These are phyloP conservation scores for Tolypocladium cylindrosporum DNA, from an alignment of 2,329 filamentous ascomycete species.

Conservation along the genomic window DNA sequence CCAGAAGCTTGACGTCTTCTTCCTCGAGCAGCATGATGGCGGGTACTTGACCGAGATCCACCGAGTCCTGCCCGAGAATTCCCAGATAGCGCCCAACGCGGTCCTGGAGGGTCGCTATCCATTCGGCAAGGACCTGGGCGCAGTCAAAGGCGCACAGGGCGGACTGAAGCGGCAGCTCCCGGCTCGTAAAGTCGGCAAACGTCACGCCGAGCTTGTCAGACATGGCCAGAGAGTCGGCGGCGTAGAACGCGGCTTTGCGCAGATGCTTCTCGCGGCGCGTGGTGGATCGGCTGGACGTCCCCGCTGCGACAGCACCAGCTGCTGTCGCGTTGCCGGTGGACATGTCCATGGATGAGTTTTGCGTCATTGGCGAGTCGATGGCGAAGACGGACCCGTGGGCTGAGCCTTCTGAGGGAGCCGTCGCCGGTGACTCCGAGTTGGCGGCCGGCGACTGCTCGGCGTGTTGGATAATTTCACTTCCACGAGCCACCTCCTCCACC, in stretches of 20 bases:
- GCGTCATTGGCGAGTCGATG: slow-evolving; percentile 42
- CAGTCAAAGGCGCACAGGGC: slow-evolving; percentile 92
- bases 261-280: slow-evolving; percentile 78
- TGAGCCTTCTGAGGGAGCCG: slow-evolving; percentile 33
- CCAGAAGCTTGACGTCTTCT: slow-evolving; percentile 77
- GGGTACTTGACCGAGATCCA: slow-evolving; percentile 71
- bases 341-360: slow-evolving; percentile 38
- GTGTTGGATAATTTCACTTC: slow-evolving; percentile 65
- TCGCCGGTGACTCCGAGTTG: slow-evolving; percentile 29
- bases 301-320: slow-evolving; percentile 2
- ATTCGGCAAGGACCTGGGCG: slow-evolving; percentile 86
- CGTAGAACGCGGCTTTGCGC: slow-evolving; percentile 90
- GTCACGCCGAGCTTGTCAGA: slow-evolving; percentile 78
- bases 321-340: slow-evolving; percentile 7
- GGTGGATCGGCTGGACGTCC: slow-evolving; percentile 31
- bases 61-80: slow-evolving; percentile 71
- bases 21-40: slow-evolving; percentile 86
- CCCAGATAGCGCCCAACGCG: slow-evolving; percentile 85
- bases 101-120: slow-evolving; percentile 87
- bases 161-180: slow-evolving; percentile 81
- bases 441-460: slow-evolving; percentile 51
- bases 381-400: slow-evolving; percentile 34
- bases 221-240: slow-evolving; percentile 82
- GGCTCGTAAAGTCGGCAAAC: slow-evolving; percentile 72
- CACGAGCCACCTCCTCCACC: slow-evolving; percentile 74